Evolutionary conservation across 805 yeast species (phyloP).

Genomic region (Yamadazyma olivae): DNA sequence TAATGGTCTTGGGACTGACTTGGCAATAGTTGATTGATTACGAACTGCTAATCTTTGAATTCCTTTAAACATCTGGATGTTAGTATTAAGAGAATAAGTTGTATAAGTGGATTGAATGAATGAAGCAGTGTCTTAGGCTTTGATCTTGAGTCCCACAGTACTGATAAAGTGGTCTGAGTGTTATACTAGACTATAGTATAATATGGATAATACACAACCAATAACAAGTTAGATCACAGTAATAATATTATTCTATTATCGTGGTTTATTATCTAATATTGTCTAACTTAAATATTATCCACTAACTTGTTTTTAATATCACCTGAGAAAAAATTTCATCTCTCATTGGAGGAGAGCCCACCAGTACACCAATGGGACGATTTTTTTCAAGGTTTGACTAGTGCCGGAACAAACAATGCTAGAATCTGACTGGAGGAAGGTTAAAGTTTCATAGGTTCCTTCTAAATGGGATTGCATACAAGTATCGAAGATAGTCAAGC

Average conservation of each 20-base stretch:
- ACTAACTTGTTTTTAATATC: constrained; percentile 2
- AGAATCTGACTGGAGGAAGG: too few species aligned
- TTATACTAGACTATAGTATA: too few species aligned
- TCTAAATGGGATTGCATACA: too few species aligned
- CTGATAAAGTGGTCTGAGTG: too few species aligned
- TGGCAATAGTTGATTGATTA: constrained; percentile 33
- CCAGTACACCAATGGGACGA: neutral
- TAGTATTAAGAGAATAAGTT: neutral
- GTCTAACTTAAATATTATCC: neutral
- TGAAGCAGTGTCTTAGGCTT: neutral
- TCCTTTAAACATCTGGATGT: constrained; percentile 22
- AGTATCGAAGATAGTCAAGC: too few species aligned
- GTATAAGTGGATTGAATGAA: neutral
- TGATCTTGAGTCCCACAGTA: neutral
- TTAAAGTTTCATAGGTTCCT: too few species aligned
- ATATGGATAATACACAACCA: too few species aligned
- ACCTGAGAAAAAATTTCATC: constrained; percentile 7
- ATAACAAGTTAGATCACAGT: too few species aligned
- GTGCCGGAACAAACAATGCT: too few species aligned
- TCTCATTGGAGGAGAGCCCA: constrained; percentile 11
- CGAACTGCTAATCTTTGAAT: constrained; percentile 35
- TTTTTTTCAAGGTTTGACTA: too few species aligned
- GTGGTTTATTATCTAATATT: too few species aligned
- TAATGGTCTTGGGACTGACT: constrained; percentile 48
- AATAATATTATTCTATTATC: too few species aligned